These are phyloP conservation scores for Salix suchowensis DNA, from an alignment of 345 rosid species.

Conservation along the genomic window DNA sequence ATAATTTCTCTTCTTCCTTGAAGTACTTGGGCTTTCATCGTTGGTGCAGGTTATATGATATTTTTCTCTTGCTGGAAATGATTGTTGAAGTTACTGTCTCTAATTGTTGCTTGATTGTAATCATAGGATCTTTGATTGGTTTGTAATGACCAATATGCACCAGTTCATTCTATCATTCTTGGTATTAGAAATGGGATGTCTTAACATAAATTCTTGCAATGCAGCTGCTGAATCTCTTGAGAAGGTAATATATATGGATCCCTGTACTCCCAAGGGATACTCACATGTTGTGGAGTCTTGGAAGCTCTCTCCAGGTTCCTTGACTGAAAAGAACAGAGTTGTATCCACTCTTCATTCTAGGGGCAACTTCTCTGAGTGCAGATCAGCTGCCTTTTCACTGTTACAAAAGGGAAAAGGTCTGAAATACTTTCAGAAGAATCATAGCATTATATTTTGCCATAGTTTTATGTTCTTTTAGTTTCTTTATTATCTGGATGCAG, in stretches of 20 bases:
- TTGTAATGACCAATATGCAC: not conserved
- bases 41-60: not conserved
- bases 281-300: conserved; percentile 20
- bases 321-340: conserved; percentile 28
- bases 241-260: conserved; percentile 45
- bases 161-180: not conserved
- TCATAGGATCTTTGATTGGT: not conserved
- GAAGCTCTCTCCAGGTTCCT: conserved; percentile 38
- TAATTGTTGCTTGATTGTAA: not conserved
- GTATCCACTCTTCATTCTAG: conserved; percentile 42
- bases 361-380: conserved; percentile 91
- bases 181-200: not conserved
- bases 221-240: conserved; percentile 45
- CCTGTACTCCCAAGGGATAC: conserved; percentile 88
- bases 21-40: too few species aligned
- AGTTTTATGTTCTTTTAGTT: conserved; percentile 5
- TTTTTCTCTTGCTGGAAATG: not conserved
- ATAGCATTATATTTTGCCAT: not conserved
- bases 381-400: conserved; percentile 56
- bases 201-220: not conserved
- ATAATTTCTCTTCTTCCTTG: not conserved
- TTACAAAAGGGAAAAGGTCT: conserved; percentile 80
- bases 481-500: conserved; percentile 37
- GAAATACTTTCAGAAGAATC: not conserved
- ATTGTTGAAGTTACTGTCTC: not conserved